Evolutionary conservation across 148 eudicot species (phyloP).

Genomic region (Persicaria maculosa): DNA sequence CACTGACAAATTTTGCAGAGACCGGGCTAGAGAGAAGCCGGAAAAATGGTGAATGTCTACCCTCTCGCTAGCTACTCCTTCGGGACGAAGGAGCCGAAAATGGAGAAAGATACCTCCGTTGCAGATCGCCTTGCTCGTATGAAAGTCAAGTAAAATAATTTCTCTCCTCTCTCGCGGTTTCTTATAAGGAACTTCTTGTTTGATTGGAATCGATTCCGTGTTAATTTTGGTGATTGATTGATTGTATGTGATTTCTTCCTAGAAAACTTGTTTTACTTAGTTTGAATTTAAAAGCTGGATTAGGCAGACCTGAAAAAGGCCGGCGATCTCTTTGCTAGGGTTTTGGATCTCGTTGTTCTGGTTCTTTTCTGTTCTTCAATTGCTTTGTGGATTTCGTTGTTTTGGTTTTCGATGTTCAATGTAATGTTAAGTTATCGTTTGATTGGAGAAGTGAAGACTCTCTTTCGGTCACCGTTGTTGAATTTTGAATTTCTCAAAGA

Average conservation of each 20-base stretch:
- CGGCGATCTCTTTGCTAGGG: neutral
- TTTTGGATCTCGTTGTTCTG: neutral
- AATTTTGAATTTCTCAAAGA: too few species aligned
- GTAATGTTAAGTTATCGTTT: neutral
- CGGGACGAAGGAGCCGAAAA: constrained; percentile 79
- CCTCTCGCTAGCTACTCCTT: constrained; percentile 79
- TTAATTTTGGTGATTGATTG: neutral
- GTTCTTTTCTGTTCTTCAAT: neutral
- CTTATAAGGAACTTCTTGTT: neutral
- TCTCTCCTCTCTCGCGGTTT: neutral
- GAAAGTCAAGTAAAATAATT: constrained; percentile 57
- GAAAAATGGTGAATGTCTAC: constrained; percentile 41
- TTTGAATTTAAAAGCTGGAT: neutral
- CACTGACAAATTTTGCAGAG: neutral
- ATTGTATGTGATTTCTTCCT: neutral
- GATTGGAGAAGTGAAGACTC: neutral
- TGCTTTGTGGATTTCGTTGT: neutral
- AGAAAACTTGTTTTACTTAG: too few species aligned
- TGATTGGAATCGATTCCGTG: neutral
- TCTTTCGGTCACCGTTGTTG: neutral
- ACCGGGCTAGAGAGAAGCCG: neutral
- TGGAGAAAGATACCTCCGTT: constrained; percentile 90
- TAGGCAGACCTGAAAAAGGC: neutral
- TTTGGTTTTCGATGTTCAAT: neutral
- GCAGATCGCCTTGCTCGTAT: constrained; percentile 94